A percentile compares a stretch with the other conserved stretches of the same genome.
Conservation (phyloP, 2,329 filamentous ascomycete genomes). For the Daldinia sp. region DNA sequence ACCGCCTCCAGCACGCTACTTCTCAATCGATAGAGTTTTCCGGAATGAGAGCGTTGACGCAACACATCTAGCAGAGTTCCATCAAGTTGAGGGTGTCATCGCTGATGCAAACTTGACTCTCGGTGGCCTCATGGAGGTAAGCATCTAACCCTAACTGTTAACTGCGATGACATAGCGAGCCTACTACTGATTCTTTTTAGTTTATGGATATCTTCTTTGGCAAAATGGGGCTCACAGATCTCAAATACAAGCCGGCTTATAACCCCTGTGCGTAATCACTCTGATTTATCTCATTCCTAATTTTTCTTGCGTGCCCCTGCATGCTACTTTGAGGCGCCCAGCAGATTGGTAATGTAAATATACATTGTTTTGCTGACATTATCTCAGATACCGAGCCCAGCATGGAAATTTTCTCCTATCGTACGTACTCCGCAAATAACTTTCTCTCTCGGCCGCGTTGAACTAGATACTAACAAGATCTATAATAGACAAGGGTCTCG, state of each 20-base stretch:
- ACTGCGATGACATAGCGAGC: not conserved
- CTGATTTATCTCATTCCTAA: not conserved
- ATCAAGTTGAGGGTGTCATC: slow-evolving; percentile 98
- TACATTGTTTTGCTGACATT: slow-evolving; percentile 73
- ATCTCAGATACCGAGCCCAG: slow-evolving; percentile 84
- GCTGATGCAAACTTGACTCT: slow-evolving; percentile 94
- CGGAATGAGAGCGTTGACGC: slow-evolving; percentile 95
- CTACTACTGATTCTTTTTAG: slow-evolving; percentile 46
- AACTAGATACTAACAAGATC: slow-evolving; percentile 10
- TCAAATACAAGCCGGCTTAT: slow-evolving; percentile 97
- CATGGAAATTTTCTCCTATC: slow-evolving; percentile 98
- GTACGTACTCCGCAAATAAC: slow-evolving; percentile 18
- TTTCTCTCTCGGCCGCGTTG: not conserved
- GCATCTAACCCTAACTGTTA: not conserved
- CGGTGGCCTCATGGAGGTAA: slow-evolving; percentile 82
- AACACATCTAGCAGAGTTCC: slow-evolving; percentile 97
- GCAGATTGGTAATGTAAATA: not conserved
- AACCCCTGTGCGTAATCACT: slow-evolving; percentile 72
- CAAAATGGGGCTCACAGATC: slow-evolving; percentile 88
- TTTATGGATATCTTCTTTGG: slow-evolving; percentile 95
- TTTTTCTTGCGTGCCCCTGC: not conserved
- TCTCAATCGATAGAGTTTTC: slow-evolving; percentile 98
- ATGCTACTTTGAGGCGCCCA: too few relatives aligned
- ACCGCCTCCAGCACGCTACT: slow-evolving; percentile 84
- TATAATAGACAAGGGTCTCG: slow-evolving; percentile 66